Percentiles rank a stretch among this genome's conserved stretches.
Evolutionary conservation across 129 eudicot species (phyloP).

Genomic region (Centrapalus pauciflorus): DNA sequence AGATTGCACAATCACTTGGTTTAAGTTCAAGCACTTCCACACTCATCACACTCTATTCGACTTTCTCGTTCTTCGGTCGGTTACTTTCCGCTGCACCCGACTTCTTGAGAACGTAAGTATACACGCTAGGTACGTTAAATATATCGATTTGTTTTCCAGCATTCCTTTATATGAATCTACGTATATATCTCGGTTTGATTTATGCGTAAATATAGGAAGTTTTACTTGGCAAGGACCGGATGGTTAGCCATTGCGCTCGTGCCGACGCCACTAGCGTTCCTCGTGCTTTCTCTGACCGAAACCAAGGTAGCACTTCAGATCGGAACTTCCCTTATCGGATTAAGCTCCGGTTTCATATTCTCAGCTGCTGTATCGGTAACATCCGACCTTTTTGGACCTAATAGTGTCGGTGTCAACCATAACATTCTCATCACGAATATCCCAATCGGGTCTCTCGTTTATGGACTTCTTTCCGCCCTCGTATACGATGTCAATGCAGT

Average conservation of each 20-base stretch:
- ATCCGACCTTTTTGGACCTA: constrained; percentile 86
- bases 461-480: constrained; percentile 68
- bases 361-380: constrained; percentile 93
- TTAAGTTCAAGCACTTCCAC: constrained; percentile 39
- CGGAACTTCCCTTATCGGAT: constrained; percentile 69
- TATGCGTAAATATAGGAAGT: constrained; percentile 43
- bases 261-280: constrained; percentile 80
- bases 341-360: constrained; percentile 88
- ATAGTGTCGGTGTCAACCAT: constrained; percentile 76
- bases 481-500: constrained; percentile 51
- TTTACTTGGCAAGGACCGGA: constrained; percentile 81
- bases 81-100: constrained; percentile 88
- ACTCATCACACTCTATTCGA: constrained; percentile 65
- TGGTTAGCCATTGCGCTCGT: constrained; percentile 75
- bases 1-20: constrained; percentile 75
- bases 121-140: background rate
- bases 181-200: background rate
- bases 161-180: background rate
- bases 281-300: constrained; percentile 58
- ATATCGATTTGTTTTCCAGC: background rate
- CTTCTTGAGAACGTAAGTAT: constrained; percentile 52
- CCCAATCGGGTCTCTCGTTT: constrained; percentile 73
- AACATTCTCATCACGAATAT: constrained; percentile 89
- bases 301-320: constrained; percentile 38
- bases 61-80: constrained; percentile 91